A percentile compares a stretch with the other conserved stretches of the same genome.
Conservation (phyloP, 1,139 yeast genomes). For the Meyerozyma sp. region DNA sequence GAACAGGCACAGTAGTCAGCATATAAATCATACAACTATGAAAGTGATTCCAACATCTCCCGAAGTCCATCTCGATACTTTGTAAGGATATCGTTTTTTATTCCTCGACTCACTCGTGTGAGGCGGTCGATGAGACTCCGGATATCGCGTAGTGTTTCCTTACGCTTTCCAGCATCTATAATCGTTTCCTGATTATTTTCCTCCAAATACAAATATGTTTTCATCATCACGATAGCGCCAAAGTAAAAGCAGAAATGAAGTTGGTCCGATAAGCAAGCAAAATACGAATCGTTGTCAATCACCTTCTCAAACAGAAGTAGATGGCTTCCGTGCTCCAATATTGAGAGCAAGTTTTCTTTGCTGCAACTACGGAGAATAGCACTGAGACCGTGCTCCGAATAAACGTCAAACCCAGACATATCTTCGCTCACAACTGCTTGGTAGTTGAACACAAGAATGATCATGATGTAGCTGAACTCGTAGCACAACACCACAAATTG, state of each 20-base stretch:
- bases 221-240: slow-evolving; percentile 42
- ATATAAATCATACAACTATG: too few relatives aligned
- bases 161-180: background rate
- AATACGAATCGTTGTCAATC: slow-evolving; percentile 55
- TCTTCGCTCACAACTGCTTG: slow-evolving; percentile 13
- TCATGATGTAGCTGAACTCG: slow-evolving; percentile 56
- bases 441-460: slow-evolving; percentile 32
- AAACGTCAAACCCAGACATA: slow-evolving; percentile 1
- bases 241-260: slow-evolving; percentile 55
- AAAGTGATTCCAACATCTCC: slow-evolving; percentile 7
- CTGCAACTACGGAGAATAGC: slow-evolving; percentile 18
- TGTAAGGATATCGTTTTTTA: slow-evolving; percentile 24
- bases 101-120: slow-evolving; percentile 22
- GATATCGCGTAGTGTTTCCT: slow-evolving; percentile 9
- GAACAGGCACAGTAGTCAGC: too few relatives aligned
- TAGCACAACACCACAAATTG: slow-evolving; percentile 76
- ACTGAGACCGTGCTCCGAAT: slow-evolving; percentile 15
- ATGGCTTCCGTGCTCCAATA: slow-evolving; percentile 32
- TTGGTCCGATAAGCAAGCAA: slow-evolving; percentile 67
- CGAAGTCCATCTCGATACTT: slow-evolving; percentile 25
- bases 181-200: background rate
- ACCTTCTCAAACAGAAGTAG: slow-evolving; percentile 36
- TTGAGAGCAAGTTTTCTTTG: slow-evolving; percentile 15
- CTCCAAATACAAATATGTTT: slow-evolving; percentile 4
- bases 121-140: slow-evolving; percentile 24